A percentile compares a stretch with the other conserved stretches of the same genome.
Conservation (phyloP, 331 rosid species). For the Rosa hybrid region DNA sequence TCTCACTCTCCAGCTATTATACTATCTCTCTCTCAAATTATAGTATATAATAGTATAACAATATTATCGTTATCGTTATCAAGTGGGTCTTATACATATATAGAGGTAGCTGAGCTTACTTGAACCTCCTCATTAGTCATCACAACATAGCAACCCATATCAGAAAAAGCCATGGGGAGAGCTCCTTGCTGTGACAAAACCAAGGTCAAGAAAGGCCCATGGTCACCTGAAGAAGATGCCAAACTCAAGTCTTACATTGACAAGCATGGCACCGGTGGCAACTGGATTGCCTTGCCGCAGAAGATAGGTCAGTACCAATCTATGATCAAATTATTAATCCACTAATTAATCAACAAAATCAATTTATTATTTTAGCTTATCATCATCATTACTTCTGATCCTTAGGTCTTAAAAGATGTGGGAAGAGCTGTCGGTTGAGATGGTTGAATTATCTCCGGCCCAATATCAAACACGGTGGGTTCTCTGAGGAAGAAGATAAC, state of each 20-base stretch:
- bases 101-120: conserved; percentile 16
- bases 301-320: conserved; percentile 64
- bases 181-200: conserved; percentile 99
- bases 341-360: neutral
- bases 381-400: neutral
- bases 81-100: conserved; percentile 17
- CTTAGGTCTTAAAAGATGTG: conserved; percentile 89
- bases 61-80: conserved; percentile 36
- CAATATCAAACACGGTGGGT: conserved; percentile 89
- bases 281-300: conserved; percentile 97
- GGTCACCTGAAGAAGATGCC: conserved; percentile 99
- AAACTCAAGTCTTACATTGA: conserved; percentile 89
- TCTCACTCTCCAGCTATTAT: conserved; percentile 68
- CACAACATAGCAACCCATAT: conserved; percentile 9
- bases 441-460: conserved; percentile 98
- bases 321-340: neutral
- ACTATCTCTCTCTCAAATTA: conserved; percentile 22
- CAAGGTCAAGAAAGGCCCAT: conserved; percentile 97
- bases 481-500: conserved; percentile 95
- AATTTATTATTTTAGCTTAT: neutral
- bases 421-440: conserved; percentile 94
- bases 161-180: conserved; percentile 65
- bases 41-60: neutral
- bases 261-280: conserved; percentile 83
- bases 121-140: conserved; percentile 12